Conservation (phyloP, 2,329 filamentous ascomycete species). For the Metarhizium humberi region DNA sequence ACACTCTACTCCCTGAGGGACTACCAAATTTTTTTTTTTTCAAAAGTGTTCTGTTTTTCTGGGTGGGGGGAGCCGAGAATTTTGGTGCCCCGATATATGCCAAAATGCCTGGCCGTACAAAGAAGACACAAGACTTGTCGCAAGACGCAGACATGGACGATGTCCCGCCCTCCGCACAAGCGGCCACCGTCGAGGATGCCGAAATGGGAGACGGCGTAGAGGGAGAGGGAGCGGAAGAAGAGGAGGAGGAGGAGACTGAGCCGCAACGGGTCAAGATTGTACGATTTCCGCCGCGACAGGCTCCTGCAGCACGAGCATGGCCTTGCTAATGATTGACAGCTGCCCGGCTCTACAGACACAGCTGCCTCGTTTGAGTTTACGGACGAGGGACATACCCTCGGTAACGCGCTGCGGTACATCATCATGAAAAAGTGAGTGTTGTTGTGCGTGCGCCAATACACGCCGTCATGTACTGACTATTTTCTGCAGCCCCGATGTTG, state of each 20-base stretch:
- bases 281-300: conserved; percentile 13
- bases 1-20: not conserved
- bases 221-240: conserved; percentile 26
- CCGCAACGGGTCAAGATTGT: conserved; percentile 55
- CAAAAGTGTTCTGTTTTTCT: no score
- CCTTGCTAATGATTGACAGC: conserved; percentile 34
- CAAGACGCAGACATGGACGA: conserved; percentile 36
- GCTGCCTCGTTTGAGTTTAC: conserved; percentile 93
- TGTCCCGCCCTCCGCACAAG: conserved; percentile 28
- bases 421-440: conserved; percentile 91
- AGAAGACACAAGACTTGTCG: conserved; percentile 19
- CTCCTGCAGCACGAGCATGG: not conserved
- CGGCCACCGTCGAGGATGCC: conserved; percentile 23
- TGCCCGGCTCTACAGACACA: conserved; percentile 75
- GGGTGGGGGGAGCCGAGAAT: not conserved
- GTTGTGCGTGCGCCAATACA: no score
- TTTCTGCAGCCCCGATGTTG: conserved; percentile 69
- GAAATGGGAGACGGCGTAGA: conserved; percentile 22
- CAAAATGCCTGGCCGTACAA: conserved; percentile 32
- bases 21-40: no score
- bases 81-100: not conserved
- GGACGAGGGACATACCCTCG: conserved; percentile 88
- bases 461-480: conserved; percentile 1
- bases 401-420: conserved; percentile 86
- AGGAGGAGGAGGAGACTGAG: conserved; percentile 34